A percentile compares a stretch with the other conserved stretches of the same genome.
phyloP scores from a whole-genome alignment of 2,329 filamentous ascomycete species.

The Cladosporium sp. region DNA sequence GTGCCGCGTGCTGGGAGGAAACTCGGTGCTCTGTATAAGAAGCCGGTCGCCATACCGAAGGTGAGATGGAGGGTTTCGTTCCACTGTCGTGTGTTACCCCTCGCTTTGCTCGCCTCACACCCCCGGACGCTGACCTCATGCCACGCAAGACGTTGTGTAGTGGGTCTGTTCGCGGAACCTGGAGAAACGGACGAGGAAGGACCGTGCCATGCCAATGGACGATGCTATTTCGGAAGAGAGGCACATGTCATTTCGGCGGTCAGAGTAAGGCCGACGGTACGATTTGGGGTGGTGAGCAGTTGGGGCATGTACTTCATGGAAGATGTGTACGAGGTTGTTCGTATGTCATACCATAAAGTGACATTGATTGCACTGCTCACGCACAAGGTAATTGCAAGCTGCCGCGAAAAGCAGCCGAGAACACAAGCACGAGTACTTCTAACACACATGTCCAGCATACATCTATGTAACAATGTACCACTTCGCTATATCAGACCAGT shows the following conservation, averaged over 20 bases:
- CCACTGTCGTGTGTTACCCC: not conserved
- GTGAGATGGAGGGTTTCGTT: not conserved
- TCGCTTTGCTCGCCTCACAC: not conserved
- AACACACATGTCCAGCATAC: not conserved
- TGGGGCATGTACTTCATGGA: not conserved
- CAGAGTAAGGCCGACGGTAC: not conserved
- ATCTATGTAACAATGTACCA: not conserved
- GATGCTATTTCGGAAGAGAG: not conserved
- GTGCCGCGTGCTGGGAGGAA: conserved; percentile 1
- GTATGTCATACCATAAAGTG: not conserved
- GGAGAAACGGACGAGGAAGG: not conserved
- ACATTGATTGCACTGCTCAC: not conserved
- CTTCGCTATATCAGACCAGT: not conserved
- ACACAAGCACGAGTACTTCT: not conserved
- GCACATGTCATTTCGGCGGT: not conserved
- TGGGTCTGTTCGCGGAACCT: not conserved
- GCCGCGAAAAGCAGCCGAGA: not conserved
- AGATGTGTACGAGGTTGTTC: not conserved
- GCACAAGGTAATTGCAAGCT: not conserved
- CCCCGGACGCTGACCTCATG: not conserved
- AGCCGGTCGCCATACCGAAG: conserved; percentile 13
- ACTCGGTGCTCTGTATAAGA: conserved; percentile 12
- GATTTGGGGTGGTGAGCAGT: not conserved
- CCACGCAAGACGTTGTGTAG: not conserved
- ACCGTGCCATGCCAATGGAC: not conserved